Conservation (phyloP, 2,329 filamentous ascomycete genomes). For the Apiospora hydei region DNA sequence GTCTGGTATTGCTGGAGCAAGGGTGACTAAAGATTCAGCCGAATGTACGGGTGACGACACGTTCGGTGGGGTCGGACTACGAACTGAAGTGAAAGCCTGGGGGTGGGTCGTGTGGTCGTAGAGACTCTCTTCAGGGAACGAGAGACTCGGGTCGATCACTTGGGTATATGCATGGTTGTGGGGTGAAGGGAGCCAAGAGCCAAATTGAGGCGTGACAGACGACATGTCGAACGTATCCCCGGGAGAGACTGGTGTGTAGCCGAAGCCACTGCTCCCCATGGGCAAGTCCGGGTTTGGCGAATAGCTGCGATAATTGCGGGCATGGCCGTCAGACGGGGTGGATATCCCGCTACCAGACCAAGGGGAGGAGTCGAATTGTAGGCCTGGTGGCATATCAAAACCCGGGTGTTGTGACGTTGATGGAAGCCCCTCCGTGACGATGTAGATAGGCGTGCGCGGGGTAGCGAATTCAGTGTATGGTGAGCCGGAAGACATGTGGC, state of each 20-base stretch:
- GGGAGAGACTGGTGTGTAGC: conserved; percentile 14
- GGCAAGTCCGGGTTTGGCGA: conserved; percentile 39
- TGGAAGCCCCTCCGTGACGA: conserved; percentile 38
- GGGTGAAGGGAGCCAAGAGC: conserved; percentile 35
- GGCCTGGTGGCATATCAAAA: conserved; percentile 4
- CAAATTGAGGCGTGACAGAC: not conserved
- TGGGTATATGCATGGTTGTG: conserved; percentile 43
- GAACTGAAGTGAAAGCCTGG: conserved; percentile 52
- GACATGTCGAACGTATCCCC: conserved; percentile 6
- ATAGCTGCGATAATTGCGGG: conserved; percentile 29
- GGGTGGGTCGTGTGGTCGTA: conserved; percentile 46
- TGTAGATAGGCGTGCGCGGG: conserved; percentile 25
- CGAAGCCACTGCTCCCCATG: conserved; percentile 25
- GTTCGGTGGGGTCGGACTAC: conserved; percentile 57
- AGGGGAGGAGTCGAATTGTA: conserved; percentile 46
- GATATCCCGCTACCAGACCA: conserved; percentile 58
- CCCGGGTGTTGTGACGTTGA: conserved; percentile 13
- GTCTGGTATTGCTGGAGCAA: conserved; percentile 49
- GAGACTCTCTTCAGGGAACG: conserved; percentile 41
- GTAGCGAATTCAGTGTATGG: conserved; percentile 3
- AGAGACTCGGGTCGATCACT: conserved; percentile 46
- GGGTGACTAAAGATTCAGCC: conserved; percentile 57
- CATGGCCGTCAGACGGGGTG: conserved; percentile 50
- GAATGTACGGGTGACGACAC: conserved; percentile 52
- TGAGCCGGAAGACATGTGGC: not conserved